Percentiles rank a stretch among this genome's conserved stretches.
Conservation (phyloP, 1,284 basidiomycete species). For the Sanghuangporus baumii region DNA sequence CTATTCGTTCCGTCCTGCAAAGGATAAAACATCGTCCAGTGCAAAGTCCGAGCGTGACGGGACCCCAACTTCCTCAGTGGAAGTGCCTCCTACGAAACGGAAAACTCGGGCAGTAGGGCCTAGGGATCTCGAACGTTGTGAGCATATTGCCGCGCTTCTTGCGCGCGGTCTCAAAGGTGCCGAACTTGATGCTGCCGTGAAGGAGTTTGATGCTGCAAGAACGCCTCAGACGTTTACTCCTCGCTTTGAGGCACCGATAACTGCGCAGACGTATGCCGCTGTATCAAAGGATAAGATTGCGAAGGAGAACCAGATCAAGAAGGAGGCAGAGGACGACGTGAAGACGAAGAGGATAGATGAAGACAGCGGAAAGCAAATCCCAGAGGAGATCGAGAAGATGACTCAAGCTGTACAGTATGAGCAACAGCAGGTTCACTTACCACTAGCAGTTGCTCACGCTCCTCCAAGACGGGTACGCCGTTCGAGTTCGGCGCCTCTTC, state of each 20-base stretch:
- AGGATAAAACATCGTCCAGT: conserved; percentile 5
- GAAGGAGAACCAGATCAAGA: not conserved
- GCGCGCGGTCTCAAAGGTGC: conserved; percentile 68
- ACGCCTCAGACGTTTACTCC: conserved; percentile 54
- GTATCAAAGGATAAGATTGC: not conserved
- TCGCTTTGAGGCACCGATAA: conserved; percentile 67
- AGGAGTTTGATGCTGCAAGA: conserved; percentile 66
- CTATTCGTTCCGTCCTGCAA: conserved; percentile 58
- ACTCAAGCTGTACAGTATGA: not conserved
- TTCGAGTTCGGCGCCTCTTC: conserved; percentile 41
- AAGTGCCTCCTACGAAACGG: conserved; percentile 44
- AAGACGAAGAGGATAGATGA: not conserved
- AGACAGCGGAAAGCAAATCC: conserved; percentile 1
- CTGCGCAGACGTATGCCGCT: conserved; percentile 31
- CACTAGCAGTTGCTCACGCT: not conserved
- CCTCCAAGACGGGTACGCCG: conserved; percentile 23
- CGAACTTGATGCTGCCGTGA: conserved; percentile 63
- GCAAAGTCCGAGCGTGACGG: not conserved
- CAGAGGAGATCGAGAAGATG: not conserved
- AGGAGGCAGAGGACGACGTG: conserved; percentile 3
- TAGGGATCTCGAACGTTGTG: conserved; percentile 64
- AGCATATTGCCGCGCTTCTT: conserved; percentile 73
- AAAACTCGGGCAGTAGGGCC: conserved; percentile 63
- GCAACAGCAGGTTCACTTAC: not conserved
- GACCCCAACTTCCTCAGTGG: not conserved